Evolutionary conservation across 1,284 basidiomycete species (phyloP).

Genomic region (Sporisorium exsertum): DNA sequence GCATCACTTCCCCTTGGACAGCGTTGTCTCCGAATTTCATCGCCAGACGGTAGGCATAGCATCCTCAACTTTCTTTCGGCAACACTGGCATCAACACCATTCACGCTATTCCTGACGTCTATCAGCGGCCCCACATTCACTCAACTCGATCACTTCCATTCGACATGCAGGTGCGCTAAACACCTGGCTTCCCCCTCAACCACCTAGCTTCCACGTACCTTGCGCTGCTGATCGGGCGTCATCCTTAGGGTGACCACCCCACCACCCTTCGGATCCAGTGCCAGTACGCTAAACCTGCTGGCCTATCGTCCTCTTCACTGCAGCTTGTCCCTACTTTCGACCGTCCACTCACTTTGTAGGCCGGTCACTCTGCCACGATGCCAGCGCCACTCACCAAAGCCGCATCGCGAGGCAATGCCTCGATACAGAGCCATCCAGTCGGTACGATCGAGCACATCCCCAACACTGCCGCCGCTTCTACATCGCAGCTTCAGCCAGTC

Average conservation of each 20-base stretch:
- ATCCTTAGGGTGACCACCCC: conserved; percentile 1
- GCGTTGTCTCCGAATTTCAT: neutral
- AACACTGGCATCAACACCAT: neutral
- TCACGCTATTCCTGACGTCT: neutral
- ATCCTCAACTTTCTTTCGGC: neutral
- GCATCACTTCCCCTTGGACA: neutral
- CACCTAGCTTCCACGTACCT: conserved; percentile 11
- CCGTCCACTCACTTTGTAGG: neutral
- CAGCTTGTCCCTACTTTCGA: neutral
- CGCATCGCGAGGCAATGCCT: conserved; percentile 38
- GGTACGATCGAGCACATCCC: conserved; percentile 26
- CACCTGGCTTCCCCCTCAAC: conserved; percentile 8
- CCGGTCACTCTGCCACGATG: conserved; percentile 15
- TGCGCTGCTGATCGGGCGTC: conserved; percentile 13
- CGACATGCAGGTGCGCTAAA: conserved; percentile 29
- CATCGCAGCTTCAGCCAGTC: conserved; percentile 44
- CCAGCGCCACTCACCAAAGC: conserved; percentile 43
- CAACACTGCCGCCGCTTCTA: conserved; percentile 29
- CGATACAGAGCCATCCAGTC: conserved; percentile 41
- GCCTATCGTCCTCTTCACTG: no score
- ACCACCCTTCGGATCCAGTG: neutral
- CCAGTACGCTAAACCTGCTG: neutral
- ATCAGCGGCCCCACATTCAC: neutral
- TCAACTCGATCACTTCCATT: neutral
- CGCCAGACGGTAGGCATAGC: no score